Evolutionary conservation across 108 stramenopile species (phyloP).

Genomic region (Nannochloropsis gaditana): DNA sequence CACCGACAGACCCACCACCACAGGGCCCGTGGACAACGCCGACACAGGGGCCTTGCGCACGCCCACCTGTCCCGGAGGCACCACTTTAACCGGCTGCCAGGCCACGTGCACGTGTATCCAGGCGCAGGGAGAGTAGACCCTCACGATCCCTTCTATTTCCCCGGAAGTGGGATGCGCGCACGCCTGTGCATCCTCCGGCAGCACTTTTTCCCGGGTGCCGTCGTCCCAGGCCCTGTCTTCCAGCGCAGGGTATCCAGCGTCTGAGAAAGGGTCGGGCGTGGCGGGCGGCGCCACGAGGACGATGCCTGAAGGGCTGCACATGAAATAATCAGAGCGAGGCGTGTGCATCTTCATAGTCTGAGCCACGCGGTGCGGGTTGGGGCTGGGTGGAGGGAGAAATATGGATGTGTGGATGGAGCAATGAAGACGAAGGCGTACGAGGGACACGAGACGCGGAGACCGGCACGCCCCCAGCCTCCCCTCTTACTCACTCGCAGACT

Average conservation of each 20-base stretch:
- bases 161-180: background rate
- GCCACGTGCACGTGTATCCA: background rate
- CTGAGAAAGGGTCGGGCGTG: background rate
- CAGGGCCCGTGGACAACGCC: background rate
- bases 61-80: background rate
- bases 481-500: background rate
- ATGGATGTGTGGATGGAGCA: background rate
- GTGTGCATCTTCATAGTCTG: conserved; percentile 16
- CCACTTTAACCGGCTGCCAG: background rate
- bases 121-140: background rate
- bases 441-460: too few relatives aligned
- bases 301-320: background rate
- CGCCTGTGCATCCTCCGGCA: background rate
- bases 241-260: background rate
- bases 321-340: background rate
- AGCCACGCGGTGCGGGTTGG: background rate
- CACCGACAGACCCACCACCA: background rate
- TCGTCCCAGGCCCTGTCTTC: background rate
- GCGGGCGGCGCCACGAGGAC: background rate
- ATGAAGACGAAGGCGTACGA: background rate
- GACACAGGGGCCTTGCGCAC: background rate
- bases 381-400: background rate
- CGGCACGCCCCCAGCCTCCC: background rate
- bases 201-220: background rate
- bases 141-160: background rate